Evolutionary conservation across 768 basidiomycete genomes (phyloP).

Genomic region (Tulasnella sp.): DNA sequence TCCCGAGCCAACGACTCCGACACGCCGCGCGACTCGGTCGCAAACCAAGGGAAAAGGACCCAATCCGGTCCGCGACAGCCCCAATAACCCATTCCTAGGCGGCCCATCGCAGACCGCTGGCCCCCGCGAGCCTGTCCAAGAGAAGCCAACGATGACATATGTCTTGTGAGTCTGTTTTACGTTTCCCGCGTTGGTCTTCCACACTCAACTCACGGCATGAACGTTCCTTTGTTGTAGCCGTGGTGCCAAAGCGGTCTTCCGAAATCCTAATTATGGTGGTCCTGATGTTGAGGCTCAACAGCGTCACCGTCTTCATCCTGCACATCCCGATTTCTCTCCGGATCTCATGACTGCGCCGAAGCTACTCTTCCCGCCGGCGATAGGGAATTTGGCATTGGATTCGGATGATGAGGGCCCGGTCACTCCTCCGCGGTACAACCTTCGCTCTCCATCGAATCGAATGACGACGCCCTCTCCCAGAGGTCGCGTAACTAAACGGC

Average conservation of each 20-base stretch:
- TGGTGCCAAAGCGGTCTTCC: conserved; percentile 48
- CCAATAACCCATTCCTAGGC: conserved; percentile 57
- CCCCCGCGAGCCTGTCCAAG: conserved; percentile 32
- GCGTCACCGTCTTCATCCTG: conserved; percentile 42
- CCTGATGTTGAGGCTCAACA: conserved; percentile 31
- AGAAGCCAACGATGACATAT: conserved; percentile 54
- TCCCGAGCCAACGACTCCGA: conserved; percentile 4
- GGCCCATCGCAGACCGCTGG: conserved; percentile 27
- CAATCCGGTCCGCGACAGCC: conserved; percentile 43
- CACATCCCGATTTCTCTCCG: conserved; percentile 57
- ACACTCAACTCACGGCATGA: background rate
- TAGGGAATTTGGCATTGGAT: background rate
- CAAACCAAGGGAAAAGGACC: background rate
- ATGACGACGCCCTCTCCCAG: background rate
- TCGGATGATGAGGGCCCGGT: background rate
- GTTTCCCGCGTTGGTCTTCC: background rate
- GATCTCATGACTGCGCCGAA: conserved; percentile 42
- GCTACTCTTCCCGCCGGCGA: conserved; percentile 30
- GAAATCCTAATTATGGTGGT: conserved; percentile 51
- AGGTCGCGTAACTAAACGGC: background rate
- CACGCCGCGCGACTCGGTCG: background rate
- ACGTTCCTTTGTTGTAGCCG: conserved; percentile 37
- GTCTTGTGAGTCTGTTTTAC: conserved; percentile 48
- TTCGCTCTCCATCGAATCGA: background rate
- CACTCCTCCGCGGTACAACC: background rate